These are phyloP conservation scores for Chloris gayana DNA, from an alignment of 176 grass and related monocot species.

Conservation along the genomic window DNA sequence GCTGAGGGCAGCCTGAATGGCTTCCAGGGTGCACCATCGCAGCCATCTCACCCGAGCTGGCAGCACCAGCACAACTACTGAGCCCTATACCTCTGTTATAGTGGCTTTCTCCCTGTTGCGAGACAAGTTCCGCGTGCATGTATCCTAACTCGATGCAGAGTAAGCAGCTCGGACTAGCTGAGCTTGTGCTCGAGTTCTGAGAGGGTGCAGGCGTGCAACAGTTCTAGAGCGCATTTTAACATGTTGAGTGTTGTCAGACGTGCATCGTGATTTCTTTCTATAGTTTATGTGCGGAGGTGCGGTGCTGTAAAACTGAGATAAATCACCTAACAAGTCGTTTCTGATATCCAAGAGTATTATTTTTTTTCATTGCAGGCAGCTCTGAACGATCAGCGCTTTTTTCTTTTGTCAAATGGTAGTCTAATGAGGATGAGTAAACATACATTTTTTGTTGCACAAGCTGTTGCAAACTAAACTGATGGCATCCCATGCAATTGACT, in stretches of 20 bases:
- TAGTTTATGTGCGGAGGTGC: conserved; percentile 43
- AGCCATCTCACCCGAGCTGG: conserved; percentile 84
- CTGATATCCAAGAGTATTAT: conserved; percentile 11
- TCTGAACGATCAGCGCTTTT: not conserved
- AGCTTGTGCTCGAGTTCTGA: conserved; percentile 48
- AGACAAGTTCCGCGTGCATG: conserved; percentile 20
- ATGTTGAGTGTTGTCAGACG: conserved; percentile 46
- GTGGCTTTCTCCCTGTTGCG: conserved; percentile 16
- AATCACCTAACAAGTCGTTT: conserved; percentile 49
- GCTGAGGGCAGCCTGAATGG: conserved; percentile 65
- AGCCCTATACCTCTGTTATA: conserved; percentile 28
- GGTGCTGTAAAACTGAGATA: conserved; percentile 46
- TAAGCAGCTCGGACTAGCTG: conserved; percentile 46
- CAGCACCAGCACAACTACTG: conserved; percentile 76
- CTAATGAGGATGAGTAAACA: not conserved
- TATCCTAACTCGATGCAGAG: conserved; percentile 27
- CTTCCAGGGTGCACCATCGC: conserved; percentile 46
- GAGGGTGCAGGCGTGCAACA: conserved; percentile 29
- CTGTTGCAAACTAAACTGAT: not conserved
- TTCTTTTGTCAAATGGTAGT: no score
- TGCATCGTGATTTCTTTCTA: conserved; percentile 30
- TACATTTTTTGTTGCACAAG: not conserved
- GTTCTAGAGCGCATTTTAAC: conserved; percentile 46
- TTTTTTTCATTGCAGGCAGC: not conserved
- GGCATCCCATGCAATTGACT: no score